Conservation (phyloP, 1,284 basidiomycete species). For the Malassezia yamatoensis region DNA sequence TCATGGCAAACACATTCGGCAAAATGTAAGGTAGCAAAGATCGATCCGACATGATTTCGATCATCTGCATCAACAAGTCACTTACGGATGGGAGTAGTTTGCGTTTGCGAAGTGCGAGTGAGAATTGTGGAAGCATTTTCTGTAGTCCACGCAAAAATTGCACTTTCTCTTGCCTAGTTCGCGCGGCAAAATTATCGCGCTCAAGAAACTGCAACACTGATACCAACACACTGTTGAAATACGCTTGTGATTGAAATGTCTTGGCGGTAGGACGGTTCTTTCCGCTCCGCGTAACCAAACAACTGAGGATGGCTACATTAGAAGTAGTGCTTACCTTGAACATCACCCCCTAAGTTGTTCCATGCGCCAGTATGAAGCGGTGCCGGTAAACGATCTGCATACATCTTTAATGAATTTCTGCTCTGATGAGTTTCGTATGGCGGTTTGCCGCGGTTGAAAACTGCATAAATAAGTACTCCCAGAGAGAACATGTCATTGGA, state of each 20-base stretch:
- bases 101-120: constrained; percentile 70
- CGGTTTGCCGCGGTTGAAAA: constrained; percentile 70
- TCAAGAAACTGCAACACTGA: constrained; percentile 94
- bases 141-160: constrained; percentile 77
- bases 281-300: constrained; percentile 59
- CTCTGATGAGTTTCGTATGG: constrained; percentile 83
- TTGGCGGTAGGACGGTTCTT: constrained; percentile 64
- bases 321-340: constrained; percentile 6
- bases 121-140: constrained; percentile 72
- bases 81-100: constrained; percentile 76
- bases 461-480: constrained; percentile 69
- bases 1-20: constrained; percentile 69
- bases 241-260: constrained; percentile 68
- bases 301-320: constrained; percentile 21
- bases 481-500: constrained; percentile 90
- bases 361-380: constrained; percentile 24
- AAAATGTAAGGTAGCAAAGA: constrained; percentile 75
- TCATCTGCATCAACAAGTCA: constrained; percentile 10
- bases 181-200: constrained; percentile 84
- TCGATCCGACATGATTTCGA: constrained; percentile 48
- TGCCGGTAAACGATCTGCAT: constrained; percentile 55
- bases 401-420: constrained; percentile 65
- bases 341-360: constrained; percentile 30
- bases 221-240: constrained; percentile 89
- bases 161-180: constrained; percentile 87